Base-by-base conservation (phyloP, 306 rosid genomes). In the Quercus aquifolioides region DNA sequence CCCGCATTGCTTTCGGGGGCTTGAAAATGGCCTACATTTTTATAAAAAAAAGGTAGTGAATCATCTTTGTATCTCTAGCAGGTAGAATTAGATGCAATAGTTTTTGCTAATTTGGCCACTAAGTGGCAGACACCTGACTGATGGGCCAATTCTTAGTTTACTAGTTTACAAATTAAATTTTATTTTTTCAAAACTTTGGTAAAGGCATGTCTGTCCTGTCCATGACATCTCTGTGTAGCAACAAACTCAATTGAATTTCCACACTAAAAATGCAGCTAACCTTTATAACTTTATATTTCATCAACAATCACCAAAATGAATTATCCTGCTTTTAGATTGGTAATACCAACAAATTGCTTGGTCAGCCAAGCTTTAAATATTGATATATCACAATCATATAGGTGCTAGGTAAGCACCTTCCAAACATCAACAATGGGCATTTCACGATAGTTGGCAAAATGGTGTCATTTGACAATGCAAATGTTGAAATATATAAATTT, bases 1-100 rank as follows among this genome's bases (percentile, higher is more conserved):
- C 99, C 55, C 95, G 85, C 79, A 86, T 88, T 33, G 95, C 90
- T 81, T 94, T 94, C 56, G 94, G 91, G 38, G 91, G 85, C 90
- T 92, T 90, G 43, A 85, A 84, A 76, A 79, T 90, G 76, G 91
- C 90, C 99, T 91, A 64, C 74, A 81, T 70, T 38, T 79, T 76
- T 68, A 79, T 77, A 74, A 79, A 65, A 65, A 58, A 63, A 15
- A 55, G 6, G 52, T 28, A 51, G 33, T 33, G 26, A 77, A 83
- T 64, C 56, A 73, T n/a, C n/a, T 20, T 52, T 72, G 75, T 60
- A 59, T 77, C 80, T 83, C 63, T 49, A 58, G 52, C 14, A 15
- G 54, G 81, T 69, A 35, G 73, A 78, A 77, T 78, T 69, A 57
- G 74, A n/a, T 55, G 30, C 28, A 41, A 71, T 21, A 11, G 54